A percentile compares a stretch with the other conserved stretches of the same genome.
These are phyloP conservation scores for Coniochaeta pulveracea DNA, from an alignment of 2,329 filamentous ascomycete species.

Conservation along the genomic window DNA sequence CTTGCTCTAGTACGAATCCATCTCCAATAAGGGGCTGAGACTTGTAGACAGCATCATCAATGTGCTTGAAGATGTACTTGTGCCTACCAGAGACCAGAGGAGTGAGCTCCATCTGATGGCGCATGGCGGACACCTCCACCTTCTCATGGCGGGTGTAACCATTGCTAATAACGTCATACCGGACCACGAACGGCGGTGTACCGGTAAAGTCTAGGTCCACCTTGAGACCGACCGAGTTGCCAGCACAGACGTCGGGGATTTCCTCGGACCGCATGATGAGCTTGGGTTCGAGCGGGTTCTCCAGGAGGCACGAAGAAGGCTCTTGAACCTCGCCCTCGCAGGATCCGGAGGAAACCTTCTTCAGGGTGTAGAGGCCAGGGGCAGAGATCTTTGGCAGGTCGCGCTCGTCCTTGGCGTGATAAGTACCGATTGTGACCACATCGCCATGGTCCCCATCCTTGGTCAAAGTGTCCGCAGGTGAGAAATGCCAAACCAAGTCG, in stretches of 20 bases:
- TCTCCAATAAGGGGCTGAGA: conserved; percentile 49
- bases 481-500: conserved; percentile 72
- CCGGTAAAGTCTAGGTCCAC: conserved; percentile 86
- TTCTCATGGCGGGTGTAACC: conserved; percentile 42
- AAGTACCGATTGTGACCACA: conserved; percentile 43
- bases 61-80: conserved; percentile 70
- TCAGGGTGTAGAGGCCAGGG: conserved; percentile 78
- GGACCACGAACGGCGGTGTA: conserved; percentile 79
- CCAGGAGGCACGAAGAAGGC: conserved; percentile 81
- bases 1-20: conserved; percentile 63
- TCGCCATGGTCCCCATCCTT: conserved; percentile 59
- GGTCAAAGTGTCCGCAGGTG: conserved; percentile 56
- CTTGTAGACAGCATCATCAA: conserved; percentile 75
- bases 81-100: conserved; percentile 76
- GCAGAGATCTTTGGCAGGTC: conserved; percentile 60
- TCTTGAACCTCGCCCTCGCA: conserved; percentile 86
- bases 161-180: conserved; percentile 61
- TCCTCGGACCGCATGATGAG: conserved; percentile 64
- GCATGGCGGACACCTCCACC: conserved; percentile 55
- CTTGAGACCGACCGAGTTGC: conserved; percentile 80
- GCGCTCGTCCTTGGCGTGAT: conserved; percentile 47
- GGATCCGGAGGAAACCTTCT: conserved; percentile 65
- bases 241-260: conserved; percentile 89
- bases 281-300: conserved; percentile 83
- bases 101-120: conserved; percentile 75